A percentile compares a stretch with the other conserved stretches of the same genome.
These are phyloP conservation scores for Posidonia oceanica DNA, from an alignment of 116 monocot species.

Conservation along the genomic window DNA sequence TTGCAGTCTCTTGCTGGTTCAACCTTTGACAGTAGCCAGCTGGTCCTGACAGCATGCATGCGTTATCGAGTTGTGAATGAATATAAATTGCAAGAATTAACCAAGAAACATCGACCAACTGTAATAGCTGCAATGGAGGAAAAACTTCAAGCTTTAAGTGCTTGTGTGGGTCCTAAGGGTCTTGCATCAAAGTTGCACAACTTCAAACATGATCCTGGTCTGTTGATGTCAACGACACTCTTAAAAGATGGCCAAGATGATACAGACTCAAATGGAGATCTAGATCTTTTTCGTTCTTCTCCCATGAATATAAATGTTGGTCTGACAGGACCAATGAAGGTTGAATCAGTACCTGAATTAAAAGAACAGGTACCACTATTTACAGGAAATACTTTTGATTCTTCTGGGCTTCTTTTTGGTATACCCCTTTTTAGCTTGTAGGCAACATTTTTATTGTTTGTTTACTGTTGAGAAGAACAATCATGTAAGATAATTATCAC, in stretches of 20 bases:
- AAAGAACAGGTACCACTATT: constrained; percentile 59
- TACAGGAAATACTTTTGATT: neutral
- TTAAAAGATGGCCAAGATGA: constrained; percentile 23
- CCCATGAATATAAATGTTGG: constrained; percentile 24
- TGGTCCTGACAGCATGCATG: constrained; percentile 90
- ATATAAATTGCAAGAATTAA: constrained; percentile 42
- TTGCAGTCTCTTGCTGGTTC: constrained; percentile 88
- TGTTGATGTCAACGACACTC: constrained; percentile 18
- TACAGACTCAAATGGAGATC: constrained; percentile 22
- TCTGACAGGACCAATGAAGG: constrained; percentile 21
- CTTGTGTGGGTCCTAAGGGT: constrained; percentile 41
- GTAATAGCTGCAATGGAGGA: constrained; percentile 62
- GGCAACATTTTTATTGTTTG: neutral
- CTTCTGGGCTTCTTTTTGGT: neutral
- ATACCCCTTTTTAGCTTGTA: neutral
- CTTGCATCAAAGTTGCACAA: constrained; percentile 71
- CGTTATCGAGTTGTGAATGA: constrained; percentile 81
- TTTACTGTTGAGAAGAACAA: neutral
- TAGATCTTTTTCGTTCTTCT: constrained; percentile 11
- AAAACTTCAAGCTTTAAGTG: constrained; percentile 42
- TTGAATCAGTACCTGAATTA: constrained; percentile 41
- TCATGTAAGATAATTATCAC: neutral
- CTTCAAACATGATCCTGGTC: constrained; percentile 55
- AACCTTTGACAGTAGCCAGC: constrained; percentile 94
- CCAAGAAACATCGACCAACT: constrained; percentile 57